Base-by-base conservation (phyloP, 768 basidiomycete genomes). In the Pleurotus pulmonarius region DNA sequence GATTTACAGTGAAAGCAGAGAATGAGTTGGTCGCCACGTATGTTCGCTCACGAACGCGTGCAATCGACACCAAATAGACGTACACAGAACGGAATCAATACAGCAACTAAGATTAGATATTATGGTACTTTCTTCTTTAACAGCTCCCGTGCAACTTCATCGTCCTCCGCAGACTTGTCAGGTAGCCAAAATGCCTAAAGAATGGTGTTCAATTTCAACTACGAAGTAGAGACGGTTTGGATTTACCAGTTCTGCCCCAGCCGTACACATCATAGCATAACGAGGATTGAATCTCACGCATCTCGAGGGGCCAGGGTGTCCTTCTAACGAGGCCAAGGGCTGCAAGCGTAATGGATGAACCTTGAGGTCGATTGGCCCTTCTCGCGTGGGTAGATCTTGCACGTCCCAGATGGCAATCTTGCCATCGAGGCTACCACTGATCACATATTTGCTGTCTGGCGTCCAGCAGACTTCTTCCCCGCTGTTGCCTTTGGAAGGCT, bases 381-480 rank as follows among this genome's bases (percentile, higher is more conserved):
- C 65, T 58, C 76, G 73, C 56, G 73, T 39, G 26, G 83, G 83
- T 56, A 91, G 68, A 61, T 78, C 79, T 61, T 88, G 79, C 39
- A 91, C 75, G 63, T 98, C 94, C 95, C 95, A 99, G 16, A 96
- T 73, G 46, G 80, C 69, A n/a, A 98, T 75, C 62, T 82, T 85
- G 45, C 97, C 97, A 65, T 95, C 87, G 26, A 90, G 77, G 65
- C 86, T 88, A 53, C 97, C 97, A 18, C 90, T 81, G 4, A 97
- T 69, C 43, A 98, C 79, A 64, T 82, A 99, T 69, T 91, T 91
- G 70, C 93, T 94, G 69, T 99, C 96, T 0, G 93, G 91, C 2
- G 92, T 94, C 92, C 93, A 98, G 9, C 82, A 82, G 3, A 95
- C 88, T 73, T 98, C 97, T 67, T 98, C 94, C 11, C 95, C 92